Evolutionary conservation across 1,284 basidiomycete genomes (phyloP).

Genomic region (Boletus holoroseus): DNA sequence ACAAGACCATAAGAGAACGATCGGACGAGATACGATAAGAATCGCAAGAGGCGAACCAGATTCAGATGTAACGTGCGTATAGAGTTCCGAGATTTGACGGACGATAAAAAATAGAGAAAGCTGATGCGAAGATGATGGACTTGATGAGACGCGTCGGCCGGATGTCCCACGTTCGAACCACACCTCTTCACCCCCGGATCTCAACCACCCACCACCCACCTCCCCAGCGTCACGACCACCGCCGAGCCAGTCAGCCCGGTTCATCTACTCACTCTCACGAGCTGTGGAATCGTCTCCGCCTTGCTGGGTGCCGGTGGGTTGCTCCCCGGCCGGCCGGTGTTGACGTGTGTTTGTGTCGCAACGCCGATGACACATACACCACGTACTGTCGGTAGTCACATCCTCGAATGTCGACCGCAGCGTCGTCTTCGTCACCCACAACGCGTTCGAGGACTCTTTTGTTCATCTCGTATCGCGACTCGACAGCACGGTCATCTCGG

Average conservation of each 20-base stretch:
- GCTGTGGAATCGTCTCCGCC: neutral
- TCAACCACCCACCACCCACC: neutral
- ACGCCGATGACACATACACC: conserved; percentile 17
- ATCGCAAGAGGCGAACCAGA: conserved; percentile 16
- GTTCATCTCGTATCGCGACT: conserved; percentile 93
- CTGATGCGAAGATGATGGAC: conserved; percentile 10
- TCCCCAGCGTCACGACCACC: neutral
- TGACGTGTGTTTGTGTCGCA: conserved; percentile 23
- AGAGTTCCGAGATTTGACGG: conserved; percentile 24
- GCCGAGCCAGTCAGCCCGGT: neutral
- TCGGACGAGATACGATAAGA: conserved; percentile 32
- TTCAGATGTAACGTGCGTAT: conserved; percentile 9
- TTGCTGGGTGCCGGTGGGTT: neutral
- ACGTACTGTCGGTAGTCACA: conserved; percentile 6
- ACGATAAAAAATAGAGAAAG: conserved; percentile 19
- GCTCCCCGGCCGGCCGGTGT: conserved; percentile 14
- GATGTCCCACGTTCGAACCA: conserved; percentile 6
- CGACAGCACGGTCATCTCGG: conserved; percentile 52
- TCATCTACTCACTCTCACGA: neutral
- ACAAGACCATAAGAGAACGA: conserved; percentile 30
- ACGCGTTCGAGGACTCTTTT: conserved; percentile 89
- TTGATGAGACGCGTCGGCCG: conserved; percentile 6
- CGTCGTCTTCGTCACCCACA: conserved; percentile 39
- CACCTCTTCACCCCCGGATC: neutral
- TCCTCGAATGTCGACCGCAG: conserved; percentile 28